A percentile compares a stretch with the other conserved stretches of the same genome.
phyloP scores from a whole-genome alignment of 495 filamentous ascomycete genomes.

The Aspergillus biplanus region DNA sequence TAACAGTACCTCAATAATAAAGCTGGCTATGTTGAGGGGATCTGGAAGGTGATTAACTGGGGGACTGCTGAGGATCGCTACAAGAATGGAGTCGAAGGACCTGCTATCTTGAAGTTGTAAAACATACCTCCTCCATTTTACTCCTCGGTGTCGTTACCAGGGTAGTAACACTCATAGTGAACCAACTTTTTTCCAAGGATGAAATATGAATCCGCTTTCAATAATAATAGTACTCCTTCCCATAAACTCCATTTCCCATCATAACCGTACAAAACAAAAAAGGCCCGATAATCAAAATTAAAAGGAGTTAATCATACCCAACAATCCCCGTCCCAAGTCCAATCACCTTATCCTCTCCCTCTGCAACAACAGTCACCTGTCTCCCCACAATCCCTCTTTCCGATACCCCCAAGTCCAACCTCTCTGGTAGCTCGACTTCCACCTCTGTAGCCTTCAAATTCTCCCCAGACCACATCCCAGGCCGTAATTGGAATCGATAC shows the following conservation, averaged over 20 bases:
- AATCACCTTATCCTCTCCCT: slow-evolving; percentile 25
- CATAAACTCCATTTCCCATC: not conserved
- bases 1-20: slow-evolving; percentile 95
- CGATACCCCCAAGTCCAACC: slow-evolving; percentile 59
- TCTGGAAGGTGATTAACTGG: slow-evolving; percentile 99
- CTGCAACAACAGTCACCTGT: slow-evolving; percentile 37
- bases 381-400: slow-evolving; percentile 46
- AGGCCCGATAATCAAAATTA: not conserved
- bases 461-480: not conserved
- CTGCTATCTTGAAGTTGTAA: not conserved
- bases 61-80: slow-evolving; percentile 84
- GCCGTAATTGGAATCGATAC: slow-evolving; percentile 27
- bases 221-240: not conserved
- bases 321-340: slow-evolving; percentile 42
- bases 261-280: slow-evolving; percentile 9
- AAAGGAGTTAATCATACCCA: slow-evolving; percentile 39
- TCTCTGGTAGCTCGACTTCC: slow-evolving; percentile 58
- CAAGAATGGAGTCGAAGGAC: slow-evolving; percentile 26
- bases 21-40: slow-evolving; percentile 87
- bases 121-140: too few relatives aligned
- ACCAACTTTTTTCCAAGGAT: too few relatives aligned
- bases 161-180: too few relatives aligned
- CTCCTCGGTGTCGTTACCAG: too few relatives aligned
- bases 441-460: slow-evolving; percentile 20
- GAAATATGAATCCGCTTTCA: not conserved